Evolutionary conservation across 768 basidiomycete genomes (phyloP), one percentile per base, ranked within the genome.

Genomic region (Lactarius deliciosus): DNA sequence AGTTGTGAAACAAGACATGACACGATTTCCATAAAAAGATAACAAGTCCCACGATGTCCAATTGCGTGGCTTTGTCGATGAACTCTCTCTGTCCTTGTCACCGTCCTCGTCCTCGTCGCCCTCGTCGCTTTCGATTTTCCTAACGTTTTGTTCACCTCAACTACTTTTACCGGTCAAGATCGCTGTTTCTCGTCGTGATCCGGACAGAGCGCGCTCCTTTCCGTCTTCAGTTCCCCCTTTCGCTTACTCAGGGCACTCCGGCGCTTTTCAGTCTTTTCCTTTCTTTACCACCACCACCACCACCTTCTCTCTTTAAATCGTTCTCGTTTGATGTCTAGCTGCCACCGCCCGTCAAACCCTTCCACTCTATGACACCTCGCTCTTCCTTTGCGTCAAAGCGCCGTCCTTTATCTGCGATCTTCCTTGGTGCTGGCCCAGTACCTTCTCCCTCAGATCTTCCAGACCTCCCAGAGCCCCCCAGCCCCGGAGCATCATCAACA

Each of bases 381-480:
- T 79, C 81, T 30, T 66, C 76, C 58, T 73, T 76, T 72, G 66
- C 77, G 68, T 75, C 77, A 72, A 80, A 79, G 75, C 78, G 76
- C 68, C 85, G 85, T 72, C 85, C 85, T 75, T 80, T 83, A 76
- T 87, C 86, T 68, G 85, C 85, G 72, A 85, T 86, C 73, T 85
- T 82, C 77, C 78, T 86, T 54, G 83, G 84, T 68, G 70, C 77
- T 65, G 55, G 47, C 20, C n/a, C 56, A 63, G 76, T 79, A 72
- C 74, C 79, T 60, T 78, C 79, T 47, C 70, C 71, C 56, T 71
- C 70, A 28, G 70, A 60, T 50, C 75, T 70, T 71, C 76, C 70
- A 16, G 74, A 79, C 57, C 79, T 90, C 22, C 89, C 90, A 3
- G 87, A 88, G 71, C 82, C 91, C 54, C 86, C 87, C n/a, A 88